Percentiles rank a stretch among this genome's conserved stretches.
Conservation (phyloP, 2,329 filamentous ascomycete species). For the Rutstroemia sydowiana region DNA sequence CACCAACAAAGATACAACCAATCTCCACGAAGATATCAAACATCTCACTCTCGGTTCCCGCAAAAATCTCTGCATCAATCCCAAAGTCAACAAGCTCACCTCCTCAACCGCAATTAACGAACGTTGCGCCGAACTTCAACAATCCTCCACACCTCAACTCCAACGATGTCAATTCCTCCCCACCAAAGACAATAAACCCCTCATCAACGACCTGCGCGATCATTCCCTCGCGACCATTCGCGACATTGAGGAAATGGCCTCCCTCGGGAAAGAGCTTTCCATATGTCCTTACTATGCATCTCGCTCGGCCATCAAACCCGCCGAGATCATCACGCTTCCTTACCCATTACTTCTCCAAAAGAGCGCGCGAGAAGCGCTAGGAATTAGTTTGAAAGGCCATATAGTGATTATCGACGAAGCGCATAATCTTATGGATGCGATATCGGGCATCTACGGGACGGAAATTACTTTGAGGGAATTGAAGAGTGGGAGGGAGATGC, state of each 20-base stretch:
- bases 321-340: slow-evolving; percentile 86
- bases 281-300: slow-evolving; percentile 98
- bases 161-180: slow-evolving; percentile 72
- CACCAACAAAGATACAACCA: slow-evolving; percentile 21
- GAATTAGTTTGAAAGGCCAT: slow-evolving; percentile 77
- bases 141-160: slow-evolving; percentile 52
- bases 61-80: slow-evolving; percentile 78
- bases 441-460: slow-evolving; percentile 78
- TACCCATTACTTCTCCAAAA: slow-evolving; percentile 87
- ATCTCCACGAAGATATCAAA: slow-evolving; percentile 49
- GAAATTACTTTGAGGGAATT: slow-evolving; percentile 69
- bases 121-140: slow-evolving; percentile 81
- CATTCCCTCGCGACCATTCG: slow-evolving; percentile 74
- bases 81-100: slow-evolving; percentile 63
- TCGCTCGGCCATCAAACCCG: slow-evolving; percentile 68
- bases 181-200: slow-evolving; percentile 63
- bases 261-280: slow-evolving; percentile 67
- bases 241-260: slow-evolving; percentile 86
- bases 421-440: slow-evolving; percentile 94
- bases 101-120: slow-evolving; percentile 84
- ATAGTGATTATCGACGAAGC: slow-evolving; percentile 96
- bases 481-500: slow-evolving; percentile 62
- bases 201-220: slow-evolving; percentile 78
- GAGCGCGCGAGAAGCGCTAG: slow-evolving; percentile 78
- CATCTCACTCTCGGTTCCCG: slow-evolving; percentile 62